Base-by-base conservation (phyloP, 768 basidiomycete species). In the Gautieria morchelliformis region DNA sequence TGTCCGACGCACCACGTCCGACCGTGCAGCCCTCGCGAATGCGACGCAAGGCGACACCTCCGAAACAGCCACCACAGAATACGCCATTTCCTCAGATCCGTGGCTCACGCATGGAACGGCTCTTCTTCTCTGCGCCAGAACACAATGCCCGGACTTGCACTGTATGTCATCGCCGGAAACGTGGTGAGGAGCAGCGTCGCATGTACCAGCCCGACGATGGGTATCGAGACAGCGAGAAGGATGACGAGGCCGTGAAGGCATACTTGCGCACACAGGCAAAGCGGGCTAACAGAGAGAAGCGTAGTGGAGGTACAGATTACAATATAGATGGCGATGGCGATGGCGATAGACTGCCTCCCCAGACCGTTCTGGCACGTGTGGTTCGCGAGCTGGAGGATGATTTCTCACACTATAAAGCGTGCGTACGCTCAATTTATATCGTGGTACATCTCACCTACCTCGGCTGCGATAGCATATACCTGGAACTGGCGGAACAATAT, bases 331-430 rank as follows among this genome's bases (percentile, higher is more conserved):
- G 39, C 10, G 62, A 62, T 7, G 58, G 50, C 47, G 65, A 67
- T 32, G 63, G 60, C 46, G 59, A 57, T 42, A 75, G 74, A 50
- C 63, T 89, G 7, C 93, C 92, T 1, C 88, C 92, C 22, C 94
- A 97, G 69, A 93, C 93, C 0, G 82, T 95, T 12, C 78, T 96
- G 4, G 78, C 83, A 30, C 76, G 88, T 4, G 91, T 96, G 11
- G 72, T 97, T 32, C 69, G 86, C 59, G 92, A 95, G 69, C 75
- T 99, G 8, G 95, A 98, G 67, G 93, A 93, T 60, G 95, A 99
- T 66, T 98, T 97, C 65, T 82, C 81, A 37, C 91, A 93, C 71
- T 95, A 94, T 69, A 96, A 92, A 71, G 84, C 87, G 96, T 97
- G 62, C 30, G 83, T 73, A 47, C 39, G 35, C 46, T 39, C 40